Conservation (phyloP, 345 rosid genomes). For the Boechera divaricarpa region DNA sequence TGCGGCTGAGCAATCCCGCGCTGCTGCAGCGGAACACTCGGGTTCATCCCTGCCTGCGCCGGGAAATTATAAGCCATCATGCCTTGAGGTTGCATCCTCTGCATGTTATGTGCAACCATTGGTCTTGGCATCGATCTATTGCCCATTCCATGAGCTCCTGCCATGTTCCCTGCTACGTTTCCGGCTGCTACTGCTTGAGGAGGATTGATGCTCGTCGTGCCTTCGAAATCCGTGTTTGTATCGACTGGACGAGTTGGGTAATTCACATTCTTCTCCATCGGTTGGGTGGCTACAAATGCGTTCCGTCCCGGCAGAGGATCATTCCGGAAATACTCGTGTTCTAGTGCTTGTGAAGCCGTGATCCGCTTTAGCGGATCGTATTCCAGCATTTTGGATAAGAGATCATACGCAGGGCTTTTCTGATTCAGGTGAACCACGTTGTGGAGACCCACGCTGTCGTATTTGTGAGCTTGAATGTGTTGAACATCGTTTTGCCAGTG, state of each 20-base stretch:
- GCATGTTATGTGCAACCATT: slow-evolving; percentile 70
- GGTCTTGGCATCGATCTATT: slow-evolving; percentile 74
- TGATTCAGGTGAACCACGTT: slow-evolving; percentile 70
- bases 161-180: slow-evolving; percentile 64
- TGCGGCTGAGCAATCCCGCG: slow-evolving; percentile 71
- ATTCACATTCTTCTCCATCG: slow-evolving; percentile 81
- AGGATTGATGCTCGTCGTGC: slow-evolving; percentile 88
- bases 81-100: slow-evolving; percentile 80
- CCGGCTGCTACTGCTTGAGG: slow-evolving; percentile 75
- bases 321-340: slow-evolving; percentile 83
- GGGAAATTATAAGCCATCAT: slow-evolving; percentile 72
- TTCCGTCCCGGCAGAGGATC: slow-evolving; percentile 92
- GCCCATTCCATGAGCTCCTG: slow-evolving; percentile 67
- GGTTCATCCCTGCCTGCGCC: slow-evolving; percentile 77
- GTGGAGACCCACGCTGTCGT: slow-evolving; percentile 71
- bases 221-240: slow-evolving; percentile 86
- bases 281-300: slow-evolving; percentile 78
- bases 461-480: slow-evolving; percentile 87
- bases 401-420: slow-evolving; percentile 75
- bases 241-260: slow-evolving; percentile 96
- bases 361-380: slow-evolving; percentile 91
- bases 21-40: slow-evolving; percentile 79
- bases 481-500: slow-evolving; percentile 82
- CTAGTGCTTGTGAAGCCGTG: slow-evolving; percentile 97
- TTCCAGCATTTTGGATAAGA: slow-evolving; percentile 91